phyloP scores from a whole-genome alignment of 768 basidiomycete genomes.

The Xanthoconium stramineum region DNA sequence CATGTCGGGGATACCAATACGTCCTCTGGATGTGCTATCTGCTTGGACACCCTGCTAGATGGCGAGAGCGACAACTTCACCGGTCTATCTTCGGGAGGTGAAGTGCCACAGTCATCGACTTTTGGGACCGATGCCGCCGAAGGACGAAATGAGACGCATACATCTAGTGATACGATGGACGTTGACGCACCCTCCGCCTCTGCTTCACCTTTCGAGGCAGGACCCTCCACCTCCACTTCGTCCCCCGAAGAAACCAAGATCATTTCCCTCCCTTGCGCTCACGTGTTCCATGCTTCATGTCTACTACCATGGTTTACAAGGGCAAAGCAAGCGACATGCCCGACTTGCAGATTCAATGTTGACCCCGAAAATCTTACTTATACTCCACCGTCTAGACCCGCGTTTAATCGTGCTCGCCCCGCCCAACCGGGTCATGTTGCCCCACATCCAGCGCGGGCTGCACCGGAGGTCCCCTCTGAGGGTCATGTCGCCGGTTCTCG shows the following conservation, averaged over 20 bases:
- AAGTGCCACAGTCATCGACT: neutral
- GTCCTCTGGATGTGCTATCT: constrained; percentile 61
- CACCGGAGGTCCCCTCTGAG: constrained; percentile 5
- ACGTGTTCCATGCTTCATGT: constrained; percentile 78
- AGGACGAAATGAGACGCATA: constrained; percentile 4
- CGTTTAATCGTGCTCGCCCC: constrained; percentile 14
- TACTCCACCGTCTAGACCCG: constrained; percentile 19
- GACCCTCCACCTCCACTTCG: neutral
- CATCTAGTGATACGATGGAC: constrained; percentile 14
- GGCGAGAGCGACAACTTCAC: constrained; percentile 37
- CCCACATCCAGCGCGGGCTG: constrained; percentile 13
- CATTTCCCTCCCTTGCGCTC: constrained; percentile 73
- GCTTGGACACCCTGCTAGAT: constrained; percentile 67
- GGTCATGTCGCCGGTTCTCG: neutral
- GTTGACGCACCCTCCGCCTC: constrained; percentile 17
- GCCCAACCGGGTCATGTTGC: constrained; percentile 10
- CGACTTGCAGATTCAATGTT: constrained; percentile 79
- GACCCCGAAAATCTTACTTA: constrained; percentile 75
- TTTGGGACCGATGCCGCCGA: neutral
- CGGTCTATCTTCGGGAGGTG: constrained; percentile 8
- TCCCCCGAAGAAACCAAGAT: constrained; percentile 39
- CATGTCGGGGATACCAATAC: constrained; percentile 29
- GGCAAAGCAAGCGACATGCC: constrained; percentile 76
- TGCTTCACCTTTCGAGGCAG: constrained; percentile 11
- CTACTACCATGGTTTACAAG: constrained; percentile 81